These are phyloP conservation scores for Botryotinia narcissicola DNA, from an alignment of 2,329 filamentous ascomycete species.

Conservation along the genomic window DNA sequence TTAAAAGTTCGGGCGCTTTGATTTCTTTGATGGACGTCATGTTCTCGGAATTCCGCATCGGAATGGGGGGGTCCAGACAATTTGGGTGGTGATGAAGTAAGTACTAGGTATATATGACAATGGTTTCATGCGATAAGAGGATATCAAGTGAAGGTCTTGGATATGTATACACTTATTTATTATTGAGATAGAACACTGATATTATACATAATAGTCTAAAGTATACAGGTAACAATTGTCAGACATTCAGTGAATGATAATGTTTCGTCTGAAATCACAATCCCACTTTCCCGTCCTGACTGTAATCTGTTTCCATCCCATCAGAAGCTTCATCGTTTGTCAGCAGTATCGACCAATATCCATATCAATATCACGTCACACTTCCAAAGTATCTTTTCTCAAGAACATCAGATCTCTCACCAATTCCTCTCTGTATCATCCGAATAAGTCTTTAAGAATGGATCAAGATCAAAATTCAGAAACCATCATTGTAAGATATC, in stretches of 20 bases:
- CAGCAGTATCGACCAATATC: conserved; percentile 18
- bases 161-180: not conserved
- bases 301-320: conserved; percentile 30
- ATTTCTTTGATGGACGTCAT: conserved; percentile 19
- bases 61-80: not conserved
- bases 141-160: not conserved
- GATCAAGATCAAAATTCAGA: not conserved
- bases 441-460: not conserved
- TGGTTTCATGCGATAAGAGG: not conserved
- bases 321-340: not conserved
- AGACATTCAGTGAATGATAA: not conserved
- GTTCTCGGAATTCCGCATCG: conserved; percentile 1
- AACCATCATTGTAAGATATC: conserved; percentile 16
- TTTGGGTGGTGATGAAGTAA: not conserved
- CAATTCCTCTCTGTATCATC: not conserved
- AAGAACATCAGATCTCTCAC: not conserved
- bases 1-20: conserved; percentile 12
- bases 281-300: conserved; percentile 27
- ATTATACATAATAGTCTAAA: not conserved
- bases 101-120: not conserved
- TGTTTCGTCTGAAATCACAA: conserved; percentile 4
- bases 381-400: not conserved
- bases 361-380: not conserved
- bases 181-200: not conserved
- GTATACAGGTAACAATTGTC: not conserved